Evolutionary conservation across 108 stramenopile species (phyloP), one percentile per base, ranked within the genome.

Genomic region (Pseudonitzschia multistriata): DNA sequence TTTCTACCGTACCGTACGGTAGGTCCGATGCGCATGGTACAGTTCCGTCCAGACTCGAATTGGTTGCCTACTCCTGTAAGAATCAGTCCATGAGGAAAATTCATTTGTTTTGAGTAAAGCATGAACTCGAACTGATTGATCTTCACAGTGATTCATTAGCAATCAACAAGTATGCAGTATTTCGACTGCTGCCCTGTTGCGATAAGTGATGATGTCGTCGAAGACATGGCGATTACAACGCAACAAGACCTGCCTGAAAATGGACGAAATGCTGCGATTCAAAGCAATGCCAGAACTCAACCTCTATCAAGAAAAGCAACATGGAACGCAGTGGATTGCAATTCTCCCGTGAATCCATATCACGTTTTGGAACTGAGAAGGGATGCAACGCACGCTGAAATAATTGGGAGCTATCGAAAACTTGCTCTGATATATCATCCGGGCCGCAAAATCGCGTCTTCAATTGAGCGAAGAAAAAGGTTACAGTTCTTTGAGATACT

Each of bases 381-480:
- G 45, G 84, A 85, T 53, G 81, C 84, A 11, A 82, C 81, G 4
- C 37, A 37, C 5, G 11, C 61, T 5, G 84, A 85, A 68, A 80
- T 85, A 53, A 65, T 59, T 28, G 48, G 76, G 25, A 48, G 80
- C 13, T 85, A 81, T 61, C 78, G 74, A 13, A 73, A 74, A 42
- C 69, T 81, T 57, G 84, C 81, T 11, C 59, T 85, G 13, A 76
- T 65, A 56, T 40, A 81, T 68, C 84, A 85, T 59, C 80, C 81
- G 14, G 70, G 78, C 19, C 62, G 84, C n/a, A 45, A 30, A 0
- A 24, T 47, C 15, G 45, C 66, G 0, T 39, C 24, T 37, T 39
- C 56, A 5, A 0, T 63, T 10, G 50, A 71, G 39, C 71, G 63
- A 35, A 13, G 31, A 22, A 57, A 69, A 52, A 63, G 69, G 33